Evolutionary conservation across 306 rosid species (phyloP).

Genomic region (Trifolium subterraneum): DNA sequence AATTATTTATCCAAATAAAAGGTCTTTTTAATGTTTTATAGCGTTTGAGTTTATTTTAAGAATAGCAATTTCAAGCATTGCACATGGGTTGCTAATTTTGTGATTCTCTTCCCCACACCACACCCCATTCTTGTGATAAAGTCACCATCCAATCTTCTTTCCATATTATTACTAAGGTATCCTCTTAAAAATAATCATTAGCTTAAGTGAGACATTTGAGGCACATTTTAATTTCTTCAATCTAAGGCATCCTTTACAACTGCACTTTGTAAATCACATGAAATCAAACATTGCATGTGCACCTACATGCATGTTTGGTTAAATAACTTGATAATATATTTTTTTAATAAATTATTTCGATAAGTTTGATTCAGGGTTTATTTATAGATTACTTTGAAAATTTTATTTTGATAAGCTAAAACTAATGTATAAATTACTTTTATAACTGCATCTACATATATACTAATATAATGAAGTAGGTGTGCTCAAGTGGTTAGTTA

Average conservation of each 20-base stretch:
- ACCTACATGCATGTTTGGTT: background rate
- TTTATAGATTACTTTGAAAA: background rate
- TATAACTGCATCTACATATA: no score
- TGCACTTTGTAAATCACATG: slow-evolving; percentile 33
- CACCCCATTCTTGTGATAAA: no score
- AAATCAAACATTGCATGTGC: slow-evolving; percentile 18
- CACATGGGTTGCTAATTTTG: slow-evolving; percentile 41
- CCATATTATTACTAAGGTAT: background rate
- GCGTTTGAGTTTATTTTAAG: slow-evolving; percentile 40
- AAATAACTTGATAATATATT: background rate
- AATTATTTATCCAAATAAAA: background rate
- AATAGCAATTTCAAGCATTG: slow-evolving; percentile 25
- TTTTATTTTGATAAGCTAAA: no score
- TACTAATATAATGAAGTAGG: no score
- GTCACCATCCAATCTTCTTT: background rate
- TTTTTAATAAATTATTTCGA: background rate
- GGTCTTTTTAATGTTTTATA: no score
- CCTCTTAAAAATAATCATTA: background rate
- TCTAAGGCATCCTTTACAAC: slow-evolving; percentile 36
- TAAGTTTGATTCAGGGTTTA: background rate
- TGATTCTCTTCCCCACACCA: no score
- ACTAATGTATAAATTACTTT: no score
- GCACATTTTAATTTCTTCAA: slow-evolving; percentile 37
- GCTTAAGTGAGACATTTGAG: background rate
- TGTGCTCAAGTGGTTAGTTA: no score